Evolutionary conservation across 2,329 filamentous ascomycete species (phyloP).

Genomic region (Aspergillus sp.): DNA sequence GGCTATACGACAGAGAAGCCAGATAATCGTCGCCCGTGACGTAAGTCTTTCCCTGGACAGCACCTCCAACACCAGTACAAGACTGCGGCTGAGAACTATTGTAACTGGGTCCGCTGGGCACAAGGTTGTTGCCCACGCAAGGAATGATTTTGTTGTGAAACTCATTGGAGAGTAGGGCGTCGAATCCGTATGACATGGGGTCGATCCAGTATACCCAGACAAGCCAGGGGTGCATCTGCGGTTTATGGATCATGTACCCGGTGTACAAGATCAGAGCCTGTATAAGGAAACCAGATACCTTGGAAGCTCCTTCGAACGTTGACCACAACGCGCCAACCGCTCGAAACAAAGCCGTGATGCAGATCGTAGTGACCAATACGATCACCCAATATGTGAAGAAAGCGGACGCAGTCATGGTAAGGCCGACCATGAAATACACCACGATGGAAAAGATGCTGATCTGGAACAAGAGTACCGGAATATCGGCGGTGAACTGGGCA

Average conservation of each 20-base stretch:
- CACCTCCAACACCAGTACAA: conserved; percentile 40
- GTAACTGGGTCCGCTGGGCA: conserved; percentile 27
- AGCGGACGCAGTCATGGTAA: conserved; percentile 41
- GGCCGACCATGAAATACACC: conserved; percentile 55
- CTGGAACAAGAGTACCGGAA: conserved; percentile 51
- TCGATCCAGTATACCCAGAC: conserved; percentile 38
- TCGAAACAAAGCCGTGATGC: conserved; percentile 52
- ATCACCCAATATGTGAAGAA: conserved; percentile 57
- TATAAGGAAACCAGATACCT: conserved; percentile 36
- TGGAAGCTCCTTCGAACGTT: conserved; percentile 52
- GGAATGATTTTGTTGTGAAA: conserved; percentile 27
- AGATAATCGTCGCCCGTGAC: conserved; percentile 54
- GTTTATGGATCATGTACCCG: conserved; percentile 38
- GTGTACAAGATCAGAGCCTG: conserved; percentile 30
- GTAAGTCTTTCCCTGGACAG: conserved; percentile 37
- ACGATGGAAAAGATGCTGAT: conserved; percentile 50
- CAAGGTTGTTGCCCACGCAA: conserved; percentile 27
- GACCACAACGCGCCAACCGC: conserved; percentile 46
- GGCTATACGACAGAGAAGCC: conserved; percentile 43
- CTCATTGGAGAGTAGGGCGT: conserved; percentile 29
- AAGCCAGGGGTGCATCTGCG: conserved; percentile 46
- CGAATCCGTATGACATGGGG: conserved; percentile 30
- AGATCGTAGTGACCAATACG: conserved; percentile 44
- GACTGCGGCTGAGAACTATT: conserved; percentile 14
- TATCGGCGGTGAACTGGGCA: conserved; percentile 40